A percentile compares a stretch with the other conserved stretches of the same genome.
phyloP scores from a whole-genome alignment of 441 rosid genomes.

The Gossypium davidsonii region DNA sequence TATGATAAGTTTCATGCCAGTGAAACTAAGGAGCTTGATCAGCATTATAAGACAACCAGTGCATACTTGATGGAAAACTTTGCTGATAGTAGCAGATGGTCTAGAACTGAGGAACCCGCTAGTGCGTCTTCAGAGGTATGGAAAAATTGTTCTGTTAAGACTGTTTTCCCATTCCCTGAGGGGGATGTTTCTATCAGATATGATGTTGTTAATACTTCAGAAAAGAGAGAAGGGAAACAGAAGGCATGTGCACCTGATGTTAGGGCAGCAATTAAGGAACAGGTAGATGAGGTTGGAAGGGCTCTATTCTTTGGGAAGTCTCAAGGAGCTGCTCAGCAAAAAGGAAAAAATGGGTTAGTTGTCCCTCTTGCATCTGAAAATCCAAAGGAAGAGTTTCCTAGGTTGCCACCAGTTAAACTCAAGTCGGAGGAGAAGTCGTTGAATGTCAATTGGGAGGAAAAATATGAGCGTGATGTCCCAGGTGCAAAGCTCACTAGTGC shows the following conservation, averaged over 20 bases:
- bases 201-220: conserved; percentile 26
- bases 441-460: conserved; percentile 70
- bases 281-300: conserved; percentile 82
- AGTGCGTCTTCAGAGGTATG: conserved; percentile 46
- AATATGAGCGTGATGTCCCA: conserved; percentile 61
- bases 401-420: conserved; percentile 66
- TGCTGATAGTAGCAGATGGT: conserved; percentile 47
- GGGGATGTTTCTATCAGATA: conserved; percentile 42
- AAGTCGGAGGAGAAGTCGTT: conserved; percentile 78
- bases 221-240: conserved; percentile 65
- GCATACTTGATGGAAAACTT: conserved; percentile 31
- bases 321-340: conserved; percentile 45
- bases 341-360: conserved; percentile 33
- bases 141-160: conserved; percentile 77
- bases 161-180: conserved; percentile 58
- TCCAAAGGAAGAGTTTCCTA: conserved; percentile 73
- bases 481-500: conserved; percentile 41
- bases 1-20: conserved; percentile 29
- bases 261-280: conserved; percentile 62
- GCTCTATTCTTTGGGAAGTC: conserved; percentile 56
- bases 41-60: conserved; percentile 29
- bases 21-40: conserved; percentile 43
- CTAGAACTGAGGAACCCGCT: conserved; percentile 40
- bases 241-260: conserved; percentile 42
- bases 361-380: conserved; percentile 48